These are phyloP conservation scores for Emergomyces africanus DNA, from an alignment of 2,329 filamentous ascomycete species.

Conservation along the genomic window DNA sequence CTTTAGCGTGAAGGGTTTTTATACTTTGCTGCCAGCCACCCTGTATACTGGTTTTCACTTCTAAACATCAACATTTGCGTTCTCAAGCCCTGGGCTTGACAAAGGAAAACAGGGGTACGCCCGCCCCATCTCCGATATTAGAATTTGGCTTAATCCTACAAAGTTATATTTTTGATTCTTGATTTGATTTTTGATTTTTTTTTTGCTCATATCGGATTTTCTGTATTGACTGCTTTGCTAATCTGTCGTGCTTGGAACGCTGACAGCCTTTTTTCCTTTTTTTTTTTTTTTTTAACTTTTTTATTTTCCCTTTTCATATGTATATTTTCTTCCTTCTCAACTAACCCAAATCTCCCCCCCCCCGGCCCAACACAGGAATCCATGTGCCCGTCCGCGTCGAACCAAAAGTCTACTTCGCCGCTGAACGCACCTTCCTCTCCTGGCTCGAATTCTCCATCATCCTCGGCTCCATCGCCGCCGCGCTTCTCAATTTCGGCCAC, in stretches of 20 bases:
- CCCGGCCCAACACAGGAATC: conserved; percentile 60
- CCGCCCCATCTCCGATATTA: background rate
- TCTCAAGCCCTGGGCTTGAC: background rate
- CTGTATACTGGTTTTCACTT: background rate
- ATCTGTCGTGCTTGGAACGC: no score
- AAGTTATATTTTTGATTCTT: no score
- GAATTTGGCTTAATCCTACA: background rate
- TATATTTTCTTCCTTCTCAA: background rate
- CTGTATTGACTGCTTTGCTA: no score
- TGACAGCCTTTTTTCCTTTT: no score
- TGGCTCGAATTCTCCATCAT: conserved; percentile 98
- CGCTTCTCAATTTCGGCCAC: conserved; percentile 66
- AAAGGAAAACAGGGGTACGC: background rate
- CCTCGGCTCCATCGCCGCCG: conserved; percentile 74
- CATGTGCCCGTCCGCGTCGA: conserved; percentile 93
- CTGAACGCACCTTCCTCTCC: conserved; percentile 87
- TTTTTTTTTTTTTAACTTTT: no score
- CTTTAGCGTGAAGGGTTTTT: background rate
- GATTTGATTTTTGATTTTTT: no score
- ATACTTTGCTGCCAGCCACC: background rate
- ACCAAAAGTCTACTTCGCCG: conserved; percentile 95
- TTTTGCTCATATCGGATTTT: no score
- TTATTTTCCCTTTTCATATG: no score
- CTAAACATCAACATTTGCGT: background rate
- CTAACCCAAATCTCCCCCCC: conserved; percentile 39